Conservation (phyloP, 2,329 filamentous ascomycete species). For the Penicillium sp. region DNA sequence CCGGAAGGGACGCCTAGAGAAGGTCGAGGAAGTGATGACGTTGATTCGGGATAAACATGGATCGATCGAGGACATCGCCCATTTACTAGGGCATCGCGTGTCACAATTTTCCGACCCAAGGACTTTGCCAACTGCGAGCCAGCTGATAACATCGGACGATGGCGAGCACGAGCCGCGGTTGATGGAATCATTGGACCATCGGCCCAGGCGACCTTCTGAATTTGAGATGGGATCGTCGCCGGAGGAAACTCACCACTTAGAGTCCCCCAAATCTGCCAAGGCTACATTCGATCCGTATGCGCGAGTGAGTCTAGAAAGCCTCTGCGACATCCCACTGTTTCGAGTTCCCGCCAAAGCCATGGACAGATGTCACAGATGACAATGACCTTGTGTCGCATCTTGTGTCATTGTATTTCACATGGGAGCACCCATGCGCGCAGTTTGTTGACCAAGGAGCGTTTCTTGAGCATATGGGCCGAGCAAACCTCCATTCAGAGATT, state of each 20-base stretch:
- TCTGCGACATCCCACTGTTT: slow-evolving; percentile 34
- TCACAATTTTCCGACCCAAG: slow-evolving; percentile 17
- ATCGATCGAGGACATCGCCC: slow-evolving; percentile 25
- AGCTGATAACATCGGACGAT: slow-evolving; percentile 8
- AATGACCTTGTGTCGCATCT: slow-evolving; percentile 70
- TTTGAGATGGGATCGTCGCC: slow-evolving; percentile 6
- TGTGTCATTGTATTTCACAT: slow-evolving; percentile 88
- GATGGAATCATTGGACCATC: no score
- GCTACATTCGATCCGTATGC: slow-evolving; percentile 15
- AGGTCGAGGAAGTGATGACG: slow-evolving; percentile 24
- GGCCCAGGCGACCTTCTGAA: slow-evolving; percentile 8
- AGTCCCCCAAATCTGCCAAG: background rate
- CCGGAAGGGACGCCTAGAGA: slow-evolving; percentile 22
- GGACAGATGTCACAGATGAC: slow-evolving; percentile 76
- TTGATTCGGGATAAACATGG: slow-evolving; percentile 25
- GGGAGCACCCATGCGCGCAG: slow-evolving; percentile 83
- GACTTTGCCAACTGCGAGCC: slow-evolving; percentile 5
- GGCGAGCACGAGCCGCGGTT: slow-evolving; percentile 1
- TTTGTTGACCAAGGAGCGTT: slow-evolving; percentile 74
- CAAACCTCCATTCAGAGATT: slow-evolving; percentile 54
- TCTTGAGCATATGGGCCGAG: slow-evolving; percentile 46
- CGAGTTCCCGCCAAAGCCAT: slow-evolving; percentile 43
- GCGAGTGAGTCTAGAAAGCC: slow-evolving; percentile 29
- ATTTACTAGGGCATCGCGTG: slow-evolving; percentile 17
- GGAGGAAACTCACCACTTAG: slow-evolving; percentile 4